Evolutionary conservation across 148 eudicot species (phyloP), one percentile per base, ranked within the genome.

Genomic region (Agrostemma githago): DNA sequence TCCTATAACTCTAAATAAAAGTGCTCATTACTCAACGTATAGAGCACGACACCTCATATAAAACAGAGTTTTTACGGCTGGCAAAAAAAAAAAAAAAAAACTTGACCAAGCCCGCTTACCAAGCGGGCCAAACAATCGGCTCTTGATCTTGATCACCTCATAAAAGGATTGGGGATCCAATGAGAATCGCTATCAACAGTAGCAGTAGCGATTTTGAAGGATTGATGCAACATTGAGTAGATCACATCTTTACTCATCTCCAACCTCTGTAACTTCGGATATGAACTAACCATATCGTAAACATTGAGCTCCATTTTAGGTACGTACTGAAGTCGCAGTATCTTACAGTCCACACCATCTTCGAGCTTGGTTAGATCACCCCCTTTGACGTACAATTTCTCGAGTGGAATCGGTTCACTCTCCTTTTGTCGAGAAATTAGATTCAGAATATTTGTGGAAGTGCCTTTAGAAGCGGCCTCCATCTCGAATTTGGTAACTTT

Each of bases 161-260:
- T 26, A 26, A 26, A 26, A 26, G 34, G 34, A 26, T 26, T 26
- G 34, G 34, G 34, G 34, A 26, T 26, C 66, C 66, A 62, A 26
- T 5, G 4, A 20, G 40, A 21, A 26, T 26, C 12, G 2, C 37
- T 4, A 62, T 62, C 66, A 62, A 0, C 7, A 62, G 39, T 19
- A 1, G 12, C 15, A 21, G 39, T 62, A 21, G 66, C 41, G 3
- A 5, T 62, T 7, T 62, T 7, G 37, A 62, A 62, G 11, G 66
- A 62, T 21, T 62, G 66, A 2, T 40, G 66, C 40, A 62, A 11
- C 37, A 62, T 34, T 3, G 66, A 26, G 66, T 62, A 62, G 12
- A 62, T 62, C 6, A 62, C 66, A 37, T 62, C 66, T 2, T 21
- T 21, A 62, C 66, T 62, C 66, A 62, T 21, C 40, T 62, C 66